A percentile compares a stretch with the other conserved stretches of the same genome.
Evolutionary conservation across 371 early-diverging fungal genomes (phyloP).

Genomic region (Lichtheimia hyalospora): DNA sequence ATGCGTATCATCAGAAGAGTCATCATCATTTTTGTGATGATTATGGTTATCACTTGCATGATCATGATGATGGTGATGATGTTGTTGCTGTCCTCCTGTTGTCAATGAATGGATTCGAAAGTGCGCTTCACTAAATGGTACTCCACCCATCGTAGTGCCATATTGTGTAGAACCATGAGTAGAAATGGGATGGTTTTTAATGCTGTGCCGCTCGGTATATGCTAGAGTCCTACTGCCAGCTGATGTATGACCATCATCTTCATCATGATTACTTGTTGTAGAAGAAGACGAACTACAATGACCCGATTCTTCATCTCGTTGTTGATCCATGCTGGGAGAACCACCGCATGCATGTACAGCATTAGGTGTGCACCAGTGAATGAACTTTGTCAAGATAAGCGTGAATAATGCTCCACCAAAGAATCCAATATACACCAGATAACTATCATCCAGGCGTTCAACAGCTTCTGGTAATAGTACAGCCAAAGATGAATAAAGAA

Average conservation of each 20-base stretch:
- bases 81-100: not conserved
- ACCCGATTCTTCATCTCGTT: slow-evolving; percentile 8
- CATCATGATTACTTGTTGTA: not conserved
- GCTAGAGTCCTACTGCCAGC: not conserved
- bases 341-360: slow-evolving; percentile 44
- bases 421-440: slow-evolving; percentile 25
- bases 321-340: slow-evolving; percentile 1
- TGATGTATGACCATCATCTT: not conserved
- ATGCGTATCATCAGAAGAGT: slow-evolving; percentile 7
- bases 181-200: slow-evolving; percentile 4
- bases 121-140: slow-evolving; percentile 30
- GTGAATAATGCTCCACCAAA: slow-evolving; percentile 37
- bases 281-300: not conserved
- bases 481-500: slow-evolving; percentile 37
- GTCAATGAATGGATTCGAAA: slow-evolving; percentile 30
- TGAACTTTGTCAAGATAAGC: slow-evolving; percentile 21
- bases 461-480: slow-evolving; percentile 35
- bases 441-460: slow-evolving; percentile 16
- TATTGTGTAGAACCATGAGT: slow-evolving; percentile 9
- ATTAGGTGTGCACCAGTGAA: slow-evolving; percentile 35
- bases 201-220: not conserved
- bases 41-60: slow-evolving; percentile 25
- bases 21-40: slow-evolving; percentile 12
- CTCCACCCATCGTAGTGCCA: slow-evolving; percentile 12
- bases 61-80: slow-evolving; percentile 11